Conservation (phyloP, 2,329 filamentous ascomycete genomes). For the Clarireedia paspali region DNA sequence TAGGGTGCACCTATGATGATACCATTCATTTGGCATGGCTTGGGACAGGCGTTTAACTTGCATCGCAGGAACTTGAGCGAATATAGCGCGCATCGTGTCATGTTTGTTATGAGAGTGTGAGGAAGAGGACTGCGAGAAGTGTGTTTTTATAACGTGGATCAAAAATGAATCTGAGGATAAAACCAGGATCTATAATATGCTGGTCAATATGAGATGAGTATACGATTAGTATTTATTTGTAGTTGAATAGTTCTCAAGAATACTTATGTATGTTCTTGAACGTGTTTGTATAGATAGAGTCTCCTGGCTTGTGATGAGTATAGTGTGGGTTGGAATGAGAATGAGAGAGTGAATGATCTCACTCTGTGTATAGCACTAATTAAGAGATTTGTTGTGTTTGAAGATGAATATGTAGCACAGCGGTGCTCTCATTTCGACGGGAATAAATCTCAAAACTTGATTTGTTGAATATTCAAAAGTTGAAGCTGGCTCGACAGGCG, state of each 20-base stretch:
- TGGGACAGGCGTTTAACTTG: conserved; percentile 4
- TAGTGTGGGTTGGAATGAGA: too few relatives aligned
- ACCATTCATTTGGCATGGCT: conserved; percentile 5
- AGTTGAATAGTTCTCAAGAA: not conserved
- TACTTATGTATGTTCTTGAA: not conserved
- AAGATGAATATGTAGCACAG: too few relatives aligned
- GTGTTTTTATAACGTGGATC: not conserved
- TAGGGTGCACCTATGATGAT: not conserved
- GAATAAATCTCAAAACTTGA: too few relatives aligned
- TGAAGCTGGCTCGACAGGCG: too few relatives aligned
- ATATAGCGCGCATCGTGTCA: not conserved
- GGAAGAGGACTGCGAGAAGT: not conserved
- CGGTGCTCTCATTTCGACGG: too few relatives aligned
- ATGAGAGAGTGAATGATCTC: not conserved
- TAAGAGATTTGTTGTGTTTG: not conserved
- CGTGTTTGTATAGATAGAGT: not conserved
- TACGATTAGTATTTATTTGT: not conserved
- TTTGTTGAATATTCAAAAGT: too few relatives aligned
- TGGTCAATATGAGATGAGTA: not conserved
- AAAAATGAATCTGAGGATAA: too few relatives aligned
- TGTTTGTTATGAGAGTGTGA: not conserved
- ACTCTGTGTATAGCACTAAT: not conserved
- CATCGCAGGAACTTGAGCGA: not conserved
- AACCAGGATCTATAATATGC: not conserved
- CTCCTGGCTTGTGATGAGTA: not conserved